Conservation (phyloP, 768 basidiomycete genomes). For the Cystofilobasidium macerans region DNA sequence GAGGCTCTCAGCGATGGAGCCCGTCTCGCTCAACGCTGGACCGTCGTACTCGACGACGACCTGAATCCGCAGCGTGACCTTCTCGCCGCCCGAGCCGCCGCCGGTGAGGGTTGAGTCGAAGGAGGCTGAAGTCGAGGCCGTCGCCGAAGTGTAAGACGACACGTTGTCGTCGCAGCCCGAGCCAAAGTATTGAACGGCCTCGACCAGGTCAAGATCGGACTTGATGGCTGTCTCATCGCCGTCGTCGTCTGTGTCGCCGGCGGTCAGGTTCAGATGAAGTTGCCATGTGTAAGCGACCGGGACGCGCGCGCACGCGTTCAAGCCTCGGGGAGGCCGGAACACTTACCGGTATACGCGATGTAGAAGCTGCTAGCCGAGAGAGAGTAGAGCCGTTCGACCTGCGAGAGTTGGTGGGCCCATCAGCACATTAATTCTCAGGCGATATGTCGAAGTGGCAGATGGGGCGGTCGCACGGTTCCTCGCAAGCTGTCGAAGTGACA, state of each 20-base stretch:
- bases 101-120: constrained; percentile 43
- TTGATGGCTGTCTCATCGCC: constrained; percentile 61
- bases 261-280: too few species aligned
- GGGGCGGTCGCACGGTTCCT: constrained; percentile 49
- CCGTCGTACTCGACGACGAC: constrained; percentile 83
- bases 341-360: constrained; percentile 58
- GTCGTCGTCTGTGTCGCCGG: constrained; percentile 52
- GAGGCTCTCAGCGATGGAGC: constrained; percentile 48
- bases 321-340: not conserved
- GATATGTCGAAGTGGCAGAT: constrained; percentile 1
- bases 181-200: constrained; percentile 78
- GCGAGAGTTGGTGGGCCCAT: not conserved
- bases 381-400: constrained; percentile 80
- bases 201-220: constrained; percentile 63
- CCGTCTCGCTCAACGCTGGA: constrained; percentile 77
- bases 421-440: not conserved
- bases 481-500: constrained; percentile 67
- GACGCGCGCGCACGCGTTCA: not conserved
- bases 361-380: constrained; percentile 58
- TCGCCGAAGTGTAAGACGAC: constrained; percentile 59
- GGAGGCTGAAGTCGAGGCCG: constrained; percentile 32
- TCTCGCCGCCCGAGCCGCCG: constrained; percentile 43
- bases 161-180: constrained; percentile 61
- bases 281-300: too few species aligned
- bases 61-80: constrained; percentile 64